These are phyloP conservation scores for Arabidopsis lyrata DNA, from an alignment of 441 rosid genomes.

Conservation along the genomic window DNA sequence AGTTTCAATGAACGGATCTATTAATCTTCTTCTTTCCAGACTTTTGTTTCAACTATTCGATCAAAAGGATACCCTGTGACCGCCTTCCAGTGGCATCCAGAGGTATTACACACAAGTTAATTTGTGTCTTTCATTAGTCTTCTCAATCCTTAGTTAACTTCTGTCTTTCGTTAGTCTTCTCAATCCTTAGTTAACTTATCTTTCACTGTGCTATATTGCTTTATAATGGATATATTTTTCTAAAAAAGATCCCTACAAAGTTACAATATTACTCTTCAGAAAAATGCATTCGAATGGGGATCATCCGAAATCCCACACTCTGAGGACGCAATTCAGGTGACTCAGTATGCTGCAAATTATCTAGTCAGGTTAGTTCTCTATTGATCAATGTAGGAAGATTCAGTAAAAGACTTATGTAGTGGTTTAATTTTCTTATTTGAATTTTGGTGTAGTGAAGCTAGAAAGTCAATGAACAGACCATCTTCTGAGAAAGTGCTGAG, in stretches of 20 bases:
- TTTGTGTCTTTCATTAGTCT: no score
- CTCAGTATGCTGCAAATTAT: slow-evolving; percentile 78
- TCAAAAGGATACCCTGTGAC: slow-evolving; percentile 77
- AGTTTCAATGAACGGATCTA: not conserved
- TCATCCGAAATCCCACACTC: slow-evolving; percentile 82
- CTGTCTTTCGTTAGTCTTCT: no score
- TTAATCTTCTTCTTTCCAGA: slow-evolving; percentile 46
- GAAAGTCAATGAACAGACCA: slow-evolving; percentile 77
- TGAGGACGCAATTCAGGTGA: slow-evolving; percentile 85
- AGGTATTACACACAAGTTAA: no score
- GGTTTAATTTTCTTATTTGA: not conserved
- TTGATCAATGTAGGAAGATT: not conserved
- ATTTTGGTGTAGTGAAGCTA: slow-evolving; percentile 71
- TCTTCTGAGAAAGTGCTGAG: slow-evolving; percentile 65
- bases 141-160: no score
- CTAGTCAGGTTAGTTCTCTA: slow-evolving; percentile 67
- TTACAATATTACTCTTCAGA: slow-evolving; percentile 53
- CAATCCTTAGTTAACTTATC: no score
- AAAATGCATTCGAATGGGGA: slow-evolving; percentile 96
- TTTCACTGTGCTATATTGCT: not conserved
- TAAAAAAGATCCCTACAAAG: slow-evolving; percentile 2
- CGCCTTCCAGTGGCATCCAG: slow-evolving; percentile 96
- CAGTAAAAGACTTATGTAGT: not conserved
- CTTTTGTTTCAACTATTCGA: slow-evolving; percentile 89
- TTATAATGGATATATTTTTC: not conserved